phyloP scores from a whole-genome alignment of 192 early-diverging fungal species.

The Chytriomyces sp. region DNA sequence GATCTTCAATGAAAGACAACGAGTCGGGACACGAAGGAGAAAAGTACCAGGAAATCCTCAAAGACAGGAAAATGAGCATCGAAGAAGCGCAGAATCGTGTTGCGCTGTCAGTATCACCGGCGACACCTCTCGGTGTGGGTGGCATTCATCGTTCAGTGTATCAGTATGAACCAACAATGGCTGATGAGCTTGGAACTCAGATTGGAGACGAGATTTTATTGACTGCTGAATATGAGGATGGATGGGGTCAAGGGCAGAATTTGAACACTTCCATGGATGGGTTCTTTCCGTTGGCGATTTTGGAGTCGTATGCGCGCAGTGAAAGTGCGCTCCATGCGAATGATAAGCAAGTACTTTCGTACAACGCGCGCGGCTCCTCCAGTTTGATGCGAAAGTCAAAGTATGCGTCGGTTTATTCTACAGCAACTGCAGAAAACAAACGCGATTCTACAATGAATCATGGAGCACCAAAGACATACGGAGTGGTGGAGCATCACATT shows the following conservation, averaged over 20 bases:
- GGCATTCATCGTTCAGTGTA: background rate
- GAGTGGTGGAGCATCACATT: background rate
- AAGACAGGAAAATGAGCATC: background rate
- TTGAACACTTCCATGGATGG: slow-evolving; percentile 35
- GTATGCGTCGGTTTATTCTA: background rate
- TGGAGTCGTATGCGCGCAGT: background rate
- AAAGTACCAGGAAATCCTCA: background rate
- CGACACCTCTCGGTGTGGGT: background rate
- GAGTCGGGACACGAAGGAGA: background rate
- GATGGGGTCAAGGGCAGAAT: slow-evolving; percentile 60
- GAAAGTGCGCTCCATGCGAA: background rate
- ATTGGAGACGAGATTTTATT: slow-evolving; percentile 52
- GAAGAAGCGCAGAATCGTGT: background rate
- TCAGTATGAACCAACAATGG: background rate
- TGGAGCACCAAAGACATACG: background rate
- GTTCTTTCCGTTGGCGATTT: slow-evolving; percentile 25
- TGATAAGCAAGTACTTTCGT: background rate
- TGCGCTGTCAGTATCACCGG: background rate
- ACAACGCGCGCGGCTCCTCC: background rate
- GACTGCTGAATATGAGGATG: slow-evolving; percentile 55
- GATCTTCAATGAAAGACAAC: background rate
- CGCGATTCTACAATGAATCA: background rate
- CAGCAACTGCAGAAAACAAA: background rate
- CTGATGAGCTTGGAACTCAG: background rate
- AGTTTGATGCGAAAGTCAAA: background rate